Base-by-base conservation (phyloP, 352 stramenopile genomes). In the Plasmopara halstedii region DNA sequence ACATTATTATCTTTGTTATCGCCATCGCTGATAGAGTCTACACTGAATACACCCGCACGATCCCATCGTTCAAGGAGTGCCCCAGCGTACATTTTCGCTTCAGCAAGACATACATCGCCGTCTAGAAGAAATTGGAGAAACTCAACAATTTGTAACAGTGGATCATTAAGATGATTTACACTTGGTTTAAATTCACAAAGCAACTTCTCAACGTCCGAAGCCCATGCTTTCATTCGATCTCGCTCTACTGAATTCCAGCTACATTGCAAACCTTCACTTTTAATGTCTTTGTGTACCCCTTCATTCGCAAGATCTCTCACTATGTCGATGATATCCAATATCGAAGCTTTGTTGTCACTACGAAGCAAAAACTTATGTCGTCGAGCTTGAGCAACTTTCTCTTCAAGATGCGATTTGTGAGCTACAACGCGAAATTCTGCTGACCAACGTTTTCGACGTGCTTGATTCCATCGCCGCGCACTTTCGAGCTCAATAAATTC, bases 401-500 rank as follows among this genome's bases (percentile, higher is more conserved):
- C 72, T 41, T 68, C 67, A 4, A 74, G 60, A n/a, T 61, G 47
- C 1, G 62, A 71, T 27, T 54, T 64, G n/a, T 69, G 58, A 4
- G 42, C 42, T 1, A 46, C 46, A 10, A 84, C 54, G 19, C 54
- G 50, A 39, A 70, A 85, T 41, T 83, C 70, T 10, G 76, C 67
- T 21, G 62, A 62, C 13, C 70, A 59, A 0, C 66, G 70, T n/a
- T 64, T 54, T n/a, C 62, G 37, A 43, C 39, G 53, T 35, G 39
- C 36, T 41, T 76, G 64, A 29, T 82, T 81, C 40, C 72, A 72
- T 13, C 72, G 58, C 1, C 70, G 70, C 20, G 50, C 61, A 33
- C 58, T 78, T 66, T 83, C 71, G 22, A 82, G 51, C 29, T 77
- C 69, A 37, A 83, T 70, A 32, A 68, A 73, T 21, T 82, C 55